A percentile compares a stretch with the other conserved stretches of the same genome.
phyloP scores from a whole-genome alignment of 352 stramenopile genomes.

The Globisporangium cystogenes region DNA sequence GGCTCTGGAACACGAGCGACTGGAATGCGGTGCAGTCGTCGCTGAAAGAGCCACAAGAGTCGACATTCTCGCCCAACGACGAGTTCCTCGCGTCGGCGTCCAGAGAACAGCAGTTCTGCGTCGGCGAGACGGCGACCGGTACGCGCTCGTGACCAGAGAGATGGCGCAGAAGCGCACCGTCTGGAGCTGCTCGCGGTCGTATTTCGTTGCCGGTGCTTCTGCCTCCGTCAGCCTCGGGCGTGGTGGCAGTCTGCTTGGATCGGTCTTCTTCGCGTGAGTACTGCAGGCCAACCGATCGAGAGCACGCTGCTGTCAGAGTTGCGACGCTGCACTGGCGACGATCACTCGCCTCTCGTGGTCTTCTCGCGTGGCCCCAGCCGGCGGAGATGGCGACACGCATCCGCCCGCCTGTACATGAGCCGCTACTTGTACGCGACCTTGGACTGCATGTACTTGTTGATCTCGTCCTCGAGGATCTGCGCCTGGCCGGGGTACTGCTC shows the following conservation, averaged over 20 bases:
- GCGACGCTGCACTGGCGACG: conserved; percentile 12
- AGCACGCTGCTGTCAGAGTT: conserved; percentile 17
- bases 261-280: conserved; percentile 23
- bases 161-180: conserved; percentile 80
- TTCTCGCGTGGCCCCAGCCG: not conserved
- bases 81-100: conserved; percentile 60
- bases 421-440: conserved; percentile 50
- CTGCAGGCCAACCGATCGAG: conserved; percentile 1
- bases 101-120: conserved; percentile 64
- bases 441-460: conserved; percentile 73
- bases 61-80: conserved; percentile 68
- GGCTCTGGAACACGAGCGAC: conserved; percentile 58
- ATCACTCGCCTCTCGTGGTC: conserved; percentile 51
- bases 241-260: conserved; percentile 61
- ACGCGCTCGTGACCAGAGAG: conserved; percentile 30
- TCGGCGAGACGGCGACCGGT: conserved; percentile 39
- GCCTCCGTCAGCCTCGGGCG: conserved; percentile 9
- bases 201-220: conserved; percentile 28
- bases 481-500: conserved; percentile 53
- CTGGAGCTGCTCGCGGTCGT: conserved; percentile 71
- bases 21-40: conserved; percentile 40
- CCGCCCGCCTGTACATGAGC: conserved; percentile 43
- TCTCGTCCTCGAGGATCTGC: conserved; percentile 57
- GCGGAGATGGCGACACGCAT: conserved; percentile 19
- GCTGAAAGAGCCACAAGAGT: conserved; percentile 65